Evolutionary conservation across 192 early-diverging fungal genomes (phyloP).

Genomic region (Coemansia sp.): DNA sequence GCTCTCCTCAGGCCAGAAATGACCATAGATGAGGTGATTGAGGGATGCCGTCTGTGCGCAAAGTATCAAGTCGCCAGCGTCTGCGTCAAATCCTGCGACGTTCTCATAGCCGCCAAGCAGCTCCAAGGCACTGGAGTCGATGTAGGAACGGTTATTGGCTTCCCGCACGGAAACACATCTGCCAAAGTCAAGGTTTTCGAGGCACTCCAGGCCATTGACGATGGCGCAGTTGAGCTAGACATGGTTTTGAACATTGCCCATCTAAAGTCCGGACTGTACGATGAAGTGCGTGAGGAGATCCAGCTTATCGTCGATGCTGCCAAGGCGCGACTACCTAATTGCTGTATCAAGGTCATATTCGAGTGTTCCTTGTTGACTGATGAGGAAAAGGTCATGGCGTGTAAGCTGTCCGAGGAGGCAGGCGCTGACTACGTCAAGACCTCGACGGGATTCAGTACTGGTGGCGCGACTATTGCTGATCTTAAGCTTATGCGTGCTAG

Average conservation of each 20-base stretch:
- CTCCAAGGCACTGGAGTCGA: conserved; percentile 52
- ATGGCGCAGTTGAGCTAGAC: conserved; percentile 64
- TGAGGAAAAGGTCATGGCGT: conserved; percentile 57
- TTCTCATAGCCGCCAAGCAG: conserved; percentile 46
- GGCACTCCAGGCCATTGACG: conserved; percentile 56
- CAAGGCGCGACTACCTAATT: conserved; percentile 44
- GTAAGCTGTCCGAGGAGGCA: conserved; percentile 46
- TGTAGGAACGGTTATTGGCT: conserved; percentile 64
- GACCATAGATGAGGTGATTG: conserved; percentile 57
- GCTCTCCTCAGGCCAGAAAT: conserved; percentile 61
- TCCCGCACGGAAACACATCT: conserved; percentile 62
- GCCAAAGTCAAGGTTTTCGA: conserved; percentile 60
- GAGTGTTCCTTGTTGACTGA: conserved; percentile 61
- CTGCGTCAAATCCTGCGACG: conserved; percentile 67
- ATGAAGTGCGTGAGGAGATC: conserved; percentile 56
- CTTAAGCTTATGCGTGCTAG: conserved; percentile 57
- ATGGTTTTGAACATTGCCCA: conserved; percentile 63
- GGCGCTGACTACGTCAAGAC: conserved; percentile 68
- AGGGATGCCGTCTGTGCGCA: conserved; percentile 57
- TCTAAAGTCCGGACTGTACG: conserved; percentile 49
- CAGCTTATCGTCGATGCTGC: conserved; percentile 35
- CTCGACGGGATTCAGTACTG: conserved; percentile 61
- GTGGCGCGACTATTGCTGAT: conserved; percentile 58
- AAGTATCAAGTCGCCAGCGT: conserved; percentile 59
- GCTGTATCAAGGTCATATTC: conserved; percentile 64